Evolutionary conservation across 345 rosid species (phyloP).

Genomic region (Aegle marmelos): DNA sequence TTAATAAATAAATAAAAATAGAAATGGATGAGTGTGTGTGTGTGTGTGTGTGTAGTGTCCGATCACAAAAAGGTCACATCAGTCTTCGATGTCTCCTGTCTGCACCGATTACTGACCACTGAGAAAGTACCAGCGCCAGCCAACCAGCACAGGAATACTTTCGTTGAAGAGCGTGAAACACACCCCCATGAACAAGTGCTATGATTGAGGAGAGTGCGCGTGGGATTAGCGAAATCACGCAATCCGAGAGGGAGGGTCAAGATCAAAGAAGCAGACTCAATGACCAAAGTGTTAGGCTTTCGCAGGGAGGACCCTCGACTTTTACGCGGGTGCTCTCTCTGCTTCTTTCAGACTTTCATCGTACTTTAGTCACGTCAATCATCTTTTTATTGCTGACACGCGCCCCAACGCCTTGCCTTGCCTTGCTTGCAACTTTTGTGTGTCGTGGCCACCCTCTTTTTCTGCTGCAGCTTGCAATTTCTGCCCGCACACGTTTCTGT

Average conservation of each 20-base stretch:
- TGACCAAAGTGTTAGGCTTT: constrained; percentile 14
- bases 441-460: background rate
- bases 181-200: background rate
- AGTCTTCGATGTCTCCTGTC: too few species aligned
- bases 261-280: constrained; percentile 2
- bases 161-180: background rate
- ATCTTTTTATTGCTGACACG: constrained; percentile 1
- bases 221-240: too few species aligned
- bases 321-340: constrained; percentile 47
- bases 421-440: background rate
- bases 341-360: constrained; percentile 48
- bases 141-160: background rate
- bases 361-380: constrained; percentile 47
- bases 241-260: background rate
- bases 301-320: constrained; percentile 45
- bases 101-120: too few species aligned
- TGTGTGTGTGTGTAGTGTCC: too few species aligned
- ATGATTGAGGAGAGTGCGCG: background rate
- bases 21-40: too few species aligned
- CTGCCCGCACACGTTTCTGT: constrained; percentile 14
- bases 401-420: constrained; percentile 5
- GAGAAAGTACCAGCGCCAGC: too few species aligned
- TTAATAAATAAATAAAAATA: too few species aligned
- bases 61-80: too few species aligned
- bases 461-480: background rate